A percentile compares a stretch with the other conserved stretches of the same genome.
These are phyloP conservation scores for Durusdinium trenchii DNA, from an alignment of 73 alveolate genomes.

Conservation along the genomic window DNA sequence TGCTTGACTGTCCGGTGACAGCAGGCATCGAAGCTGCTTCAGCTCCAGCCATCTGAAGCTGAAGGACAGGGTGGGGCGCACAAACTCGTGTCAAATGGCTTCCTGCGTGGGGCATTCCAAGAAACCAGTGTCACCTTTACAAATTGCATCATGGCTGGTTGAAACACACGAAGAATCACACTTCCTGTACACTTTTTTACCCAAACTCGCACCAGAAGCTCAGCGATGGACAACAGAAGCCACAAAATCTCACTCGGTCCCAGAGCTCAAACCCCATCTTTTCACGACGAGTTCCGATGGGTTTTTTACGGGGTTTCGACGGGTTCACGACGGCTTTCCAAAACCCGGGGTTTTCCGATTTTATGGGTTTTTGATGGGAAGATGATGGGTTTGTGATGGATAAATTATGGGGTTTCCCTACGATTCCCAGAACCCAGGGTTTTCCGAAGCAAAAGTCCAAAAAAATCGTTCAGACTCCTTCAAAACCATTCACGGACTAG, in stretches of 20 bases:
- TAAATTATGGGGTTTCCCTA: not conserved
- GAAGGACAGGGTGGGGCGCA: not conserved
- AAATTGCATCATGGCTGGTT: too few relatives aligned
- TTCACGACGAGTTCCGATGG: not conserved
- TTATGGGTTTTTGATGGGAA: not conserved
- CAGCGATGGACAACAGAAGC: too few relatives aligned
- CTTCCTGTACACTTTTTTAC: not conserved
- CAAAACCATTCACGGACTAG: not conserved
- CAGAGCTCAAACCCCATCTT: not conserved
- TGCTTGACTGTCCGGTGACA: not conserved
- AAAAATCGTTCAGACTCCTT: too few relatives aligned
- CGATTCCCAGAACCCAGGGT: not conserved
- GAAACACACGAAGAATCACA: not conserved
- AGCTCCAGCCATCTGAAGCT: not conserved
- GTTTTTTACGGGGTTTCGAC: not conserved
- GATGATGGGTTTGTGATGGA: not conserved
- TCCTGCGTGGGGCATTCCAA: too few relatives aligned
- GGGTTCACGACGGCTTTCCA: not conserved
- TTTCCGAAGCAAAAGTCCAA: not conserved
- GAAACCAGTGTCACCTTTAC: too few relatives aligned
- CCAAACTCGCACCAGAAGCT: too few relatives aligned
- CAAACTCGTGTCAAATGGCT: too few relatives aligned
- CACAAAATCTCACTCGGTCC: not conserved
- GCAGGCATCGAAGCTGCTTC: not conserved
- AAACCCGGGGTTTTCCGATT: not conserved